Percentiles rank a stretch among this genome's conserved stretches.
Evolutionary conservation across 2,329 filamentous ascomycete genomes (phyloP).

Genomic region (Cryphonectria japonica): DNA sequence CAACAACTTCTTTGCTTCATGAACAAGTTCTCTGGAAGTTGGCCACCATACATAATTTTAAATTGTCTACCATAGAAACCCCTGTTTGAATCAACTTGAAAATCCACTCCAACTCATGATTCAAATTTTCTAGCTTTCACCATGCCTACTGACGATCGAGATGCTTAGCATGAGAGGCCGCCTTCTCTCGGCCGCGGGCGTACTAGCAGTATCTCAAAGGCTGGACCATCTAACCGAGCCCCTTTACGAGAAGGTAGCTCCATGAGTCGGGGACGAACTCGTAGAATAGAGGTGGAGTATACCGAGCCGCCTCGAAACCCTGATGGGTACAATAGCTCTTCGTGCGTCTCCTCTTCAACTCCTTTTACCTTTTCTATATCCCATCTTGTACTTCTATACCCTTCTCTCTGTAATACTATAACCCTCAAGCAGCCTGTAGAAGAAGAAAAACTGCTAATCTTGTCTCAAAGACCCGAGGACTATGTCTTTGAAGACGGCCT

Average conservation of each 20-base stretch:
- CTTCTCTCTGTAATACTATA: background rate
- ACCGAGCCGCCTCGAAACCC: background rate
- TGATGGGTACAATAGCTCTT: conserved; percentile 3
- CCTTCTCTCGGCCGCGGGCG: background rate
- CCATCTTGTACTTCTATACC: background rate
- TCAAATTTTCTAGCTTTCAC: background rate
- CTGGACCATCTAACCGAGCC: background rate
- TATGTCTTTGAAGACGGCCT: background rate
- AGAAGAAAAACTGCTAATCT: background rate
- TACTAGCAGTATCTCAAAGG: background rate
- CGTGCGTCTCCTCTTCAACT: background rate
- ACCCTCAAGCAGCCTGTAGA: background rate
- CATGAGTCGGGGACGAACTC: background rate
- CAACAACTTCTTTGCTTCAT: background rate
- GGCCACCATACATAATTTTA: background rate
- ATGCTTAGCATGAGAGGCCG: background rate
- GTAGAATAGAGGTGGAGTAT: background rate
- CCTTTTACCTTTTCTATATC: no score
- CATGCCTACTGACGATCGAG: background rate
- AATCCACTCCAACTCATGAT: background rate
- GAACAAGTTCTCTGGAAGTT: background rate
- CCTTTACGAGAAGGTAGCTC: conserved; percentile 8
- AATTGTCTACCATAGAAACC: background rate
- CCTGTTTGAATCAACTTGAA: background rate
- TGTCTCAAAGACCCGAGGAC: background rate